A percentile compares a stretch with the other conserved stretches of the same genome.
Conservation (phyloP, 1,139 yeast genomes). For the Yamadazyma taylorii region DNA sequence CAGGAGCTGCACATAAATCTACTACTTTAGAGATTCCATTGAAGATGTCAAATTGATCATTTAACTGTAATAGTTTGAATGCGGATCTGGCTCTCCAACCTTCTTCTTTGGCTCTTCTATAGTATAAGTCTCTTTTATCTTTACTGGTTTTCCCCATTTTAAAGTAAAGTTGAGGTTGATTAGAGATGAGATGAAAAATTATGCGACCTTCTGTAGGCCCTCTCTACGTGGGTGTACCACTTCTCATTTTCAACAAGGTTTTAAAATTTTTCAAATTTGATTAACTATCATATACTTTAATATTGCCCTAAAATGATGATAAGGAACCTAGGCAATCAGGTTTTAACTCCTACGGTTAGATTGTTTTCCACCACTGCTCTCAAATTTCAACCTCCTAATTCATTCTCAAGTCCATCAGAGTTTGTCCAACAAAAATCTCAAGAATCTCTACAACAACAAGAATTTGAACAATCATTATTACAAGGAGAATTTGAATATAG, state of each 20-base stretch:
- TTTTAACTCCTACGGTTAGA: too few species aligned
- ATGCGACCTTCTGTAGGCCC: too few species aligned
- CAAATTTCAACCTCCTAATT: too few species aligned
- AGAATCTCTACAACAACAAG: slow-evolving; percentile 29
- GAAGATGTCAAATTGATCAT: slow-evolving; percentile 84
- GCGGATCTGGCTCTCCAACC: slow-evolving; percentile 98
- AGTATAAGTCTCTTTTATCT: slow-evolving; percentile 90
- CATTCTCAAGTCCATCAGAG: too few species aligned
- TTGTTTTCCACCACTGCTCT: slow-evolving; percentile 14
- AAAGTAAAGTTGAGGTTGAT: too few species aligned
- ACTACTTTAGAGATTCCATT: slow-evolving; percentile 79
- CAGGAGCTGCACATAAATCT: slow-evolving; percentile 98
- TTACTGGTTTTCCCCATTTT: slow-evolving; percentile 92
- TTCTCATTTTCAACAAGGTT: not conserved
- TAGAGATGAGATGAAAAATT: slow-evolving; percentile 2
- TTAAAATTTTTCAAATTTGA: not conserved
- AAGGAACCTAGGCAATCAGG: too few species aligned
- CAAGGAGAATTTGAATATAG: slow-evolving; percentile 33
- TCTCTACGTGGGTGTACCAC: not conserved
- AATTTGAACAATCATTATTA: slow-evolving; percentile 30
- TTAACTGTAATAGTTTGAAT: slow-evolving; percentile 82
- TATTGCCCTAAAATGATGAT: too few species aligned
- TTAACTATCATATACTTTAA: not conserved
- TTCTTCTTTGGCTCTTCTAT: slow-evolving; percentile 91
- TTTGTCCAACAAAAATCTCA: slow-evolving; percentile 27